Base-by-base conservation (phyloP, 805 yeast genomes). In the Saccharomyces mikatae region DNA sequence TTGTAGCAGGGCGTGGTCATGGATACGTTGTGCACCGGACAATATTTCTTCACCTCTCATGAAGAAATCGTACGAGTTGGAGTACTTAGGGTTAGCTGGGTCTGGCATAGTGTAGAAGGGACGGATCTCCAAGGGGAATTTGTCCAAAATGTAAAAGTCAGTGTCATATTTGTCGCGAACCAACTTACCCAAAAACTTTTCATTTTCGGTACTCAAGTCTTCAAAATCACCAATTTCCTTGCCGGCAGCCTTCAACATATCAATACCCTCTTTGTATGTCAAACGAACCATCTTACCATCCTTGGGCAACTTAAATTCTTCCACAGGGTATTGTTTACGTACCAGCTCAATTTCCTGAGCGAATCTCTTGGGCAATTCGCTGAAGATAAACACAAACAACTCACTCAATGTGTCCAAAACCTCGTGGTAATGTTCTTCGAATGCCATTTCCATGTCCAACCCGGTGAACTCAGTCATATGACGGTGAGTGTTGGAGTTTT, bases 81-180 rank as follows among this genome's bases (percentile, higher is more conserved):
- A 91, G 77, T 91, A 91, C 64, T 86, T 80, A 60, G 96, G 83
- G 75, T 94, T 91, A 67, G 83, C 86, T 21, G 98, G 80, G 71
- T 90, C 97, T 58, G 99, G 98, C 99, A 94, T 94, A 50, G 99
- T 94, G 81, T 94, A 94, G 82, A 94, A 94, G 55, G 99, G 99
- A 79, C 99, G 86, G 54, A 91, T 82, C 30, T 89, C 94, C 69
- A 90, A 79, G 66, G 99, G 99, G 88, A 94, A 94, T 74, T 94
- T 94, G 80, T 94, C 99, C 74, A 94, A 82, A 67, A 94, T 88
- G 78, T 91, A 94, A 80, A 94, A 94, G 76, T 94, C 99, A 53
- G 99, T 94, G 75, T 91, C 89, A 75, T 91, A 92, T 75, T 91
- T 86, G 57, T 90, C 97, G 70, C 91, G 84, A 46, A 94, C 94